Conservation (phyloP, 75 land plant species). For the Sequoia sempervirens region DNA sequence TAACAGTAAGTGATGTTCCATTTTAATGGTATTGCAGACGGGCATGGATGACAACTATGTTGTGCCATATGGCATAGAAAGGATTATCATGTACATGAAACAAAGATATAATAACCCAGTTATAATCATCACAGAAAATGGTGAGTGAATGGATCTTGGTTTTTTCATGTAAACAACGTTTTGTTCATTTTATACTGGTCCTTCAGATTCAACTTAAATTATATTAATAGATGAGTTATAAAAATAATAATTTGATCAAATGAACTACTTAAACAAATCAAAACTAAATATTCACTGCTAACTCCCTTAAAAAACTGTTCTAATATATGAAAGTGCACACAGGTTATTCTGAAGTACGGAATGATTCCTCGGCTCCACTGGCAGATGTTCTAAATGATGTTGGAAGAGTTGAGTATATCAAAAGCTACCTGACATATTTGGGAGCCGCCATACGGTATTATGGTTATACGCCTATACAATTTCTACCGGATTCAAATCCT, state of each 20-base stretch:
- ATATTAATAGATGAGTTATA: no score
- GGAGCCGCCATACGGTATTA: neutral
- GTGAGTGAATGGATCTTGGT: constrained; percentile 7
- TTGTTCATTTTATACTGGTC: no score
- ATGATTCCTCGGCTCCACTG: neutral
- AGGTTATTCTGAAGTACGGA: constrained; percentile 27
- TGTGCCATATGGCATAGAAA: constrained; percentile 24
- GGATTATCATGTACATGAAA: constrained; percentile 14
- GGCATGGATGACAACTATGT: neutral
- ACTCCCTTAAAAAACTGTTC: no score
- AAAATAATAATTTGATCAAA: no score
- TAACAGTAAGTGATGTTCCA: constrained; percentile 10
- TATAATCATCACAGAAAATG: constrained; percentile 32
- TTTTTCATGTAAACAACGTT: no score
- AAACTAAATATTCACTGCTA: no score
- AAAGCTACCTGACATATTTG: neutral
- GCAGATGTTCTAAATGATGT: constrained; percentile 8
- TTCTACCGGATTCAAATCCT: no score
- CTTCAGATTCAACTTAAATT: no score
- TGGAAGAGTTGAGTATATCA: neutral
- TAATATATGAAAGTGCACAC: no score
- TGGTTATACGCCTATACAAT: no score
- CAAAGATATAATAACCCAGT: constrained; percentile 20
- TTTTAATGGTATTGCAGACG: constrained; percentile 10
- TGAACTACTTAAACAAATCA: no score